A percentile compares a stretch with the other conserved stretches of the same genome.
Conservation (phyloP, 2,329 filamentous ascomycete species). For the Xylaria sp. region DNA sequence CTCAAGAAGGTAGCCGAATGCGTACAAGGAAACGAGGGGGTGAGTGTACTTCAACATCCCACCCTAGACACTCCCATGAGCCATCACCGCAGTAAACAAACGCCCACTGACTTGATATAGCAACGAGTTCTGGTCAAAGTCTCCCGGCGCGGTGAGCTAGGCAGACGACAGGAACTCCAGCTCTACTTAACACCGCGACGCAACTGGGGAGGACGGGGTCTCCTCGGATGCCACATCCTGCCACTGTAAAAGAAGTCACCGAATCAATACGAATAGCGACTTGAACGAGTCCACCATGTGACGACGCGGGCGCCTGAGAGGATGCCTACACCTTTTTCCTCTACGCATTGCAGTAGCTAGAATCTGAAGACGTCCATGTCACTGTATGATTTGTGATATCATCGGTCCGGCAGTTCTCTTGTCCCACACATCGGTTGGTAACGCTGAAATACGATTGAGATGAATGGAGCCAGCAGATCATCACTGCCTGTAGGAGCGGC, state of each 20-base stretch:
- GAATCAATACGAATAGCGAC: not conserved
- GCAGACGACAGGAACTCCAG: slow-evolving; percentile 52
- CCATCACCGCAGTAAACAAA: not conserved
- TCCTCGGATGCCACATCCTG: slow-evolving; percentile 86
- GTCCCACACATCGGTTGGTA: not conserved
- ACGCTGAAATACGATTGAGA: not conserved
- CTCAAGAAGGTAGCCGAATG: slow-evolving; percentile 82
- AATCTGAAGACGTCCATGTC: not conserved
- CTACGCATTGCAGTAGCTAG: not conserved
- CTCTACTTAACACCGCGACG: slow-evolving; percentile 69
- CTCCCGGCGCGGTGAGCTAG: slow-evolving; percentile 43
- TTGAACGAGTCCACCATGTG: not conserved
- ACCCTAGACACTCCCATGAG: not conserved
- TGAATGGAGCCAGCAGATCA: slow-evolving; percentile 8
- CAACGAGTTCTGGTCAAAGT: slow-evolving; percentile 65
- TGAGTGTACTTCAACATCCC: slow-evolving; percentile 45
- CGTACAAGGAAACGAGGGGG: slow-evolving; percentile 84
- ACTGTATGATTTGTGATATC: not conserved
- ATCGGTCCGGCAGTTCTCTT: not conserved
- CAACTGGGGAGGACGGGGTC: slow-evolving; percentile 84
- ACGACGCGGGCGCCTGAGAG: not conserved
- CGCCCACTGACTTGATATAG: slow-evolving; percentile 39
- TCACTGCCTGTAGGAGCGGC: not conserved
- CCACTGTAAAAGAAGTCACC: slow-evolving; percentile 51
- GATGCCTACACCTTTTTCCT: not conserved